Conservation (phyloP, 2,329 filamentous ascomycete species). For the Cytospora piceicola region DNA sequence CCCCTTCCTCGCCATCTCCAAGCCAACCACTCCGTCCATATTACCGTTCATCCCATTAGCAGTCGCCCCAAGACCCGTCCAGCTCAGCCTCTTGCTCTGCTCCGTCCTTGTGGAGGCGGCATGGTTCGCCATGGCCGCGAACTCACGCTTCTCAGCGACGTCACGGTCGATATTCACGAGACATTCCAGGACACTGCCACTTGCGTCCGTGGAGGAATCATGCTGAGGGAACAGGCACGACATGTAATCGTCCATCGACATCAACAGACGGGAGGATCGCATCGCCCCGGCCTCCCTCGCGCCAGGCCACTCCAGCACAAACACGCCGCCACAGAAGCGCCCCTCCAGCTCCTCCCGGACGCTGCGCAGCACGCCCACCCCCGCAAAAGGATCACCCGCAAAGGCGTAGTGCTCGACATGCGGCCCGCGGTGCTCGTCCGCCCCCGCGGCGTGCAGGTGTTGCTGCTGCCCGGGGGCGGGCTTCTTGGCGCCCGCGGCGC, state of each 20-base stretch:
- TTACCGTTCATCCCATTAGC: conserved; percentile 38
- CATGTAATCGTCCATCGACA: conserved; percentile 43
- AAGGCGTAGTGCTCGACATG: conserved; percentile 46
- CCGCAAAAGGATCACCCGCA: conserved; percentile 43
- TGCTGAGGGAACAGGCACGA: conserved; percentile 42
- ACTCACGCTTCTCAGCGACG: conserved; percentile 47
- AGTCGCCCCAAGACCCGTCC: conserved; percentile 46
- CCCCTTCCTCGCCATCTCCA: conserved; percentile 41
- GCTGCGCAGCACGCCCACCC: conserved; percentile 43
- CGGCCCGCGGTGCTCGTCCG: conserved; percentile 32
- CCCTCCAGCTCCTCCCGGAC: conserved; percentile 42
- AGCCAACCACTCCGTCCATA: conserved; percentile 41
- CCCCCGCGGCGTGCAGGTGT: conserved; percentile 31
- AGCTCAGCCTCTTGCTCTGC: conserved; percentile 43
- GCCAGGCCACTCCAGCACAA: conserved; percentile 38
- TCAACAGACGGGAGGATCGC: conserved; percentile 9
- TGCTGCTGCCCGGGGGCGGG: conserved; percentile 4
- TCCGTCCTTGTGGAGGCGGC: conserved; percentile 30
- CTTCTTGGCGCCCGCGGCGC: conserved; percentile 29
- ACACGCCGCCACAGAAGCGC: conserved; percentile 46
- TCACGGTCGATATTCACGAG: conserved; percentile 45
- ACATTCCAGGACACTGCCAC: conserved; percentile 39
- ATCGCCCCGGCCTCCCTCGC: background rate
- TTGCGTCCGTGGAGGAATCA: conserved; percentile 31
- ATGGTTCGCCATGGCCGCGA: conserved; percentile 44